A percentile compares a stretch with the other conserved stretches of the same genome.
Conservation (phyloP, 805 yeast species). For the Ogataea neopini region DNA sequence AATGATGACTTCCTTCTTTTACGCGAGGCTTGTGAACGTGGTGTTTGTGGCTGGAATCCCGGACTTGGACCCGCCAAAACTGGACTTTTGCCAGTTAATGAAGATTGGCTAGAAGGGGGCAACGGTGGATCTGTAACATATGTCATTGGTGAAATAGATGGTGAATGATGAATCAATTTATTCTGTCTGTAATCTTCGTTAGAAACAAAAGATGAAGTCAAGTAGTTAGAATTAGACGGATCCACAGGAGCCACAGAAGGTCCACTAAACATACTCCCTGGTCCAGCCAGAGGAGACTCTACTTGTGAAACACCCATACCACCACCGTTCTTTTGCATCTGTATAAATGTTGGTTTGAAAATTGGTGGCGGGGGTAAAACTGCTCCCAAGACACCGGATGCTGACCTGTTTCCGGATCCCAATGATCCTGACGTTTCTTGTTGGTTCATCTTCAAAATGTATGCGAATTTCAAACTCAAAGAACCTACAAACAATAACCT, state of each 20-base stretch:
- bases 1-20: slow-evolving; percentile 29
- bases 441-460: neutral
- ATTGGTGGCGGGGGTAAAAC: slow-evolving; percentile 48
- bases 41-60: neutral
- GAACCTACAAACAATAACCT: no score
- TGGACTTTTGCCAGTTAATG: neutral
- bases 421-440: neutral
- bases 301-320: neutral
- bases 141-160: slow-evolving; percentile 37
- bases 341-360: slow-evolving; percentile 47
- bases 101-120: neutral
- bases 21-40: slow-evolving; percentile 7
- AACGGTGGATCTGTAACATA: slow-evolving; percentile 24
- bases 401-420: neutral
- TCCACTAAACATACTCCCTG: neutral
- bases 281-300: neutral
- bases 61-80: slow-evolving; percentile 3
- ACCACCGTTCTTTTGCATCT: slow-evolving; percentile 42
- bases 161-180: slow-evolving; percentile 29
- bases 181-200: slow-evolving; percentile 28
- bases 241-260: neutral
- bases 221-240: slow-evolving; percentile 26
- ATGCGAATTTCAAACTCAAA: no score
- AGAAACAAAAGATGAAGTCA: slow-evolving; percentile 34
- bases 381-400: slow-evolving; percentile 8